Evolutionary conservation across 2,329 filamentous ascomycete genomes (phyloP), one percentile per base, ranked within the genome.

Genomic region (Peltaster fructicola): DNA sequence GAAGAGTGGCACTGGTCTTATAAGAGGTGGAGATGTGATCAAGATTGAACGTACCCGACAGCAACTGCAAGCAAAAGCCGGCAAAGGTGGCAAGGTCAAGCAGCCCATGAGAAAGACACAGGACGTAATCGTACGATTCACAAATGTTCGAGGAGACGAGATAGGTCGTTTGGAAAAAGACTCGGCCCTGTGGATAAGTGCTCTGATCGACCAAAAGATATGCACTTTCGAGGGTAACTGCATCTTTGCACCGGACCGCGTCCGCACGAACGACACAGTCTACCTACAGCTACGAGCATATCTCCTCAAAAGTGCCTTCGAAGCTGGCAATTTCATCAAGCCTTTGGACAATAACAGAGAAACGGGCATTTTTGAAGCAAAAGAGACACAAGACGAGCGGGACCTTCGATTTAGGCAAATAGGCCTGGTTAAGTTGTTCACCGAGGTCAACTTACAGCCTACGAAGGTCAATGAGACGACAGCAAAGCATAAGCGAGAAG

Each of bases 261-360:
- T 95, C 23, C 65, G 79, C 24, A 88, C 84, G 6, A 92, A 91
- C 42, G 88, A 98, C 41, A 95, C 82, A 0, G 65, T 98, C n/a
- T 91, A 85, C 40, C 51, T 98, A 5, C 88, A 98, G 47, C 53
- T 98, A 21, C 65, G 67, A 26, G 88, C 77, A 43, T 91, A 65
- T 27, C 49, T 98, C 18, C 59, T 88, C 9, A 67, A 59, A 30
- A 67, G 67, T 10, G 76, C 81, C 0, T 95, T 98, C 40, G 64
- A 73, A 24, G 62, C 59, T 20, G 60, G 57, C 3, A 59, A 59
- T 3, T 71, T 82, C 25, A 56, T 68, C 20, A 61, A 68, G 22
- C 61, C 70, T 1, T 62, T 69, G 24, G 64, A 73, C 29, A 61
- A 67, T 33, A 88, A 92, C 40, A 63, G 80, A 18, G 65, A 70